Percentiles rank a stretch among this genome's conserved stretches.
phyloP scores from a whole-genome alignment of 805 yeast genomes.

The Pichia eremophila region DNA sequence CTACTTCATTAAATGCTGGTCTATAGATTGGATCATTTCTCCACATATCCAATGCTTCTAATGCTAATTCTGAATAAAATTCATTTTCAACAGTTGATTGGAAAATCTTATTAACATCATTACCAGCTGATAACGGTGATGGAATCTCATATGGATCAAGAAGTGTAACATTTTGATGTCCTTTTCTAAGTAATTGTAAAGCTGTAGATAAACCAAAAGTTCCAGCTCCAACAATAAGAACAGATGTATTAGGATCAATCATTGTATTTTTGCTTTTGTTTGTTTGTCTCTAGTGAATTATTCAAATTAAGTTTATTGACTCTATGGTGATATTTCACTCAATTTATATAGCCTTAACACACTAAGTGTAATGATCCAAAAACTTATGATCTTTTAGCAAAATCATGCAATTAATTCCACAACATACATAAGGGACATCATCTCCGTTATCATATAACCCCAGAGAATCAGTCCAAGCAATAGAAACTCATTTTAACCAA shows the following conservation, averaged over 20 bases:
- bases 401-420: too few relatives aligned
- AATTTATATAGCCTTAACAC: too few relatives aligned
- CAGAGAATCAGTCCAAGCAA: too few relatives aligned
- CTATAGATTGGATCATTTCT: constrained; percentile 20
- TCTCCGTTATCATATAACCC: too few relatives aligned
- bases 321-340: too few relatives aligned
- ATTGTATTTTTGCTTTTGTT: neutral
- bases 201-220: constrained; percentile 40
- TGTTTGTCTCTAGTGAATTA: neutral
- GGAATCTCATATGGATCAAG: constrained; percentile 35
- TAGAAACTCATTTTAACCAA: too few relatives aligned
- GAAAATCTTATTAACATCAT: constrained; percentile 40
- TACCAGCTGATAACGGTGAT: constrained; percentile 38
- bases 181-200: constrained; percentile 26
- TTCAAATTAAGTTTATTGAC: too few relatives aligned
- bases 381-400: too few relatives aligned
- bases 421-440: too few relatives aligned
- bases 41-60: constrained; percentile 38
- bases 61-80: constrained; percentile 32
- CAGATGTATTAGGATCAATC: constrained; percentile 1
- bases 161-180: constrained; percentile 24
- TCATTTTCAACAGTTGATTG: constrained; percentile 38
- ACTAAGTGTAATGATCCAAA: too few relatives aligned
- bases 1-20: constrained; percentile 23
- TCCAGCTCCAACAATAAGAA: constrained; percentile 30